Base-by-base conservation (phyloP, 306 rosid genomes). In the Ceratonia siliqua region DNA sequence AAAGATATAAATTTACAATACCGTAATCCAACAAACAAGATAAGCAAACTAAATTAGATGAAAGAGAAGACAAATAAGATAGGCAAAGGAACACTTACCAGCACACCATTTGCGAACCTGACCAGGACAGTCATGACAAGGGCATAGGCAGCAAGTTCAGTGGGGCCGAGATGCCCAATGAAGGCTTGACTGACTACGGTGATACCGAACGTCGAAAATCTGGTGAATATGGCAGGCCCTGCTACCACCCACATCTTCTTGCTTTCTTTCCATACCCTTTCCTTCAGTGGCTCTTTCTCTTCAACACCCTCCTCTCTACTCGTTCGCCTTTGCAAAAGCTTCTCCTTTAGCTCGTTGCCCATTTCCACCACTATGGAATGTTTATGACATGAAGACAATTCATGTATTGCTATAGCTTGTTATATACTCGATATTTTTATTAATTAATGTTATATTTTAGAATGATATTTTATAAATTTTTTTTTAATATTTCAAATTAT, bases 181-280 rank as follows among this genome's bases (percentile, higher is more conserved):
- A 82, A 85, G 10, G 80, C 74, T 79, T 85, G 89, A 71, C 70
- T 85, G 24, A 85, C 18, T 0, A 82, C 17, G 28, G 8, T 22
- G 21, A 78, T 77, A 0, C 89, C 89, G 36, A 82, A 85, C 0
- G 85, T 62, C 21, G 89, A 62, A 50, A 82, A 22, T 64, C 89
- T 82, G 62, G 85, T 67, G 84, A 85, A 85, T 18, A 79, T 82
- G 22, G 86, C 86, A 53, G 89, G 84, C 1, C 62, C 89, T 48
- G 87, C 87, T 5, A 85, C 78, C 28, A 68, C 7, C 89, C 85
- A 85, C 63, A 85, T 79, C 75, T 46, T 79, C 79, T 82, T 82
- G 74, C 28, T 82, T 70, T 85, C 89, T 5, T 48, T 53, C 87
- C 87, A 85, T 45, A 79, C 30, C 64, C 59, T 79, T 38, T 58